A percentile compares a stretch with the other conserved stretches of the same genome.
Conservation (phyloP, 495 filamentous ascomycete species). For the Xylaria scruposa region DNA sequence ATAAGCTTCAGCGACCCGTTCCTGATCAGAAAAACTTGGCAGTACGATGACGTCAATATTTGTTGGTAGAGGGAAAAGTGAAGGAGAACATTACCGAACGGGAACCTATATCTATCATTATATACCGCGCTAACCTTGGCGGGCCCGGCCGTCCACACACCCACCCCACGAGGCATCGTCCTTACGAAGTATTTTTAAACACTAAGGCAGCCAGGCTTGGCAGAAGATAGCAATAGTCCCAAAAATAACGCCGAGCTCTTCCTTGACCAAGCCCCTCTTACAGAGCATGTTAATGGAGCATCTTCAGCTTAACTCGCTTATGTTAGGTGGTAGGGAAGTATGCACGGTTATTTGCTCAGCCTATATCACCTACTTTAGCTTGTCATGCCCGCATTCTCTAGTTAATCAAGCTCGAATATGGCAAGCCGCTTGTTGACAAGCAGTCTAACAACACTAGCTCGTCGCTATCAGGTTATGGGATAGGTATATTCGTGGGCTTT, state of each 20-base stretch:
- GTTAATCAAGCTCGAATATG: not conserved
- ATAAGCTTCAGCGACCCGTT: not conserved
- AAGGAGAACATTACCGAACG: not conserved
- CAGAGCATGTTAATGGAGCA: not conserved
- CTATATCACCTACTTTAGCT: not conserved
- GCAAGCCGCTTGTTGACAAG: not conserved
- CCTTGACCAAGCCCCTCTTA: constrained; percentile 4
- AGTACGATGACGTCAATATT: not conserved
- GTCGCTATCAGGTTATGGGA: not conserved
- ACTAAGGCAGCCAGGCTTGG: constrained; percentile 2
- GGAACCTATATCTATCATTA: not conserved
- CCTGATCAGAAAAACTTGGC: constrained; percentile 2
- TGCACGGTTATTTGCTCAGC: constrained; percentile 14
- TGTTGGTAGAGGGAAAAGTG: not conserved
- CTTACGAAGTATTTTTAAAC: constrained; percentile 2
- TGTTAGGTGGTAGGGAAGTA: not conserved
- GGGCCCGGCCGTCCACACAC: constrained; percentile 9
- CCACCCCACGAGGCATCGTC: not conserved
- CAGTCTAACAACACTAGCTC: not conserved
- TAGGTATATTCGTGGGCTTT: not conserved
- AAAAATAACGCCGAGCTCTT: constrained; percentile 15
- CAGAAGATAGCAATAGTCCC: not conserved
- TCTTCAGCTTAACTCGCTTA: too few relatives aligned
- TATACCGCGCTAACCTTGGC: not conserved
- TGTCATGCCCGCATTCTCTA: constrained; percentile 1